Evolutionary conservation across 495 filamentous ascomycete species (phyloP), one percentile per base, ranked within the genome.

Genomic region (Xylaria palmicola): DNA sequence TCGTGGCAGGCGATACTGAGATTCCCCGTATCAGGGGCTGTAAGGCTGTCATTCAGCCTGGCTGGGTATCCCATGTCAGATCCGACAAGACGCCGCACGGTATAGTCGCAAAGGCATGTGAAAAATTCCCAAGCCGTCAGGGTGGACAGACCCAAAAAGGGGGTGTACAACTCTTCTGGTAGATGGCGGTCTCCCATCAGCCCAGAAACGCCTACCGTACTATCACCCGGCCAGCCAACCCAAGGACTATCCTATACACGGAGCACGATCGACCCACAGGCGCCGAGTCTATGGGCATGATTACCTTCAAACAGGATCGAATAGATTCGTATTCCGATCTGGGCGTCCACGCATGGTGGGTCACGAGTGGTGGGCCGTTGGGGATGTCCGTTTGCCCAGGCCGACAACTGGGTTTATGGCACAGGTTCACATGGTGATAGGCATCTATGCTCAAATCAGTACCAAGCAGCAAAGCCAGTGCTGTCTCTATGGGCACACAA

Each of bases 1-100:
- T 68, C 69, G 67, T 73, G 71, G 65, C 37, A 63, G 67, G 76
- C 74, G 61, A 73, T 67, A 68, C n/a, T n/a, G n/a, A n/a, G 63
- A 62, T 68, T 75, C 66, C 74, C n/a, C 72, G 63, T 54, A 69
- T 65, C 69, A 68, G 60, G 65, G 58, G 55, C 62, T 57, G 62
- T 66, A 75, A 67, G 68, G 67, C 68, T 75, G 66, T 65, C 60
- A 70, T 66, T 62, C 60, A 59, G 59, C 52, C 32, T 64, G 32
- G 40, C 55, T 63, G 63, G 64, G 54, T 64, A 65, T 60, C 55
- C 62, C 66, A 64, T 67, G 66, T 64, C 62, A 62, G 64, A 62
- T 67, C 44, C 47, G 57, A 60, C 48, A 44, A 37, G 37, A 12
- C 12, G 20, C 37, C 27, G 26, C 53, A 56, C 9, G 26, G 9